Evolutionary conservation across 1,284 basidiomycete species (phyloP).

Genomic region (Lignosus rhinocerotis): DNA sequence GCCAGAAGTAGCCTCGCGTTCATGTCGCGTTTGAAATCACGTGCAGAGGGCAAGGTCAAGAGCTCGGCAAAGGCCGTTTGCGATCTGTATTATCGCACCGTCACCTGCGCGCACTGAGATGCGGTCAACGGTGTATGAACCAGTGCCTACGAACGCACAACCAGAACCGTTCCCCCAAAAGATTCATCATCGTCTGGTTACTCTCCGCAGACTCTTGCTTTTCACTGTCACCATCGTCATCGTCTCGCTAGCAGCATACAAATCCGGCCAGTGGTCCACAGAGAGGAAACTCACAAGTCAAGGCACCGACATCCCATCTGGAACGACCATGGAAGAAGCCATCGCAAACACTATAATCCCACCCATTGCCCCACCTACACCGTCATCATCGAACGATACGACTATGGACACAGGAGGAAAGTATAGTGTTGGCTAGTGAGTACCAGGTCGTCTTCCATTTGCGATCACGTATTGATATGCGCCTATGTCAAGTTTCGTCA

Average conservation of each 20-base stretch:
- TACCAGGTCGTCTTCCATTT: slow-evolving; percentile 23
- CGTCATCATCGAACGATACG: slow-evolving; percentile 25
- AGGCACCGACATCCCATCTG: slow-evolving; percentile 20
- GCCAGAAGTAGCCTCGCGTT: background rate
- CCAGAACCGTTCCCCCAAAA: slow-evolving; percentile 12
- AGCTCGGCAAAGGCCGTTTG: slow-evolving; percentile 14
- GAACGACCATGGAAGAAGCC: slow-evolving; percentile 20
- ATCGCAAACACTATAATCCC: background rate
- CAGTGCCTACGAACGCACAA: slow-evolving; percentile 28
- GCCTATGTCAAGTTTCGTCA: slow-evolving; percentile 58
- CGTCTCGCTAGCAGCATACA: slow-evolving; percentile 44
- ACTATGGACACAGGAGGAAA: slow-evolving; percentile 47
- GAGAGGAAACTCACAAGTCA: slow-evolving; percentile 14
- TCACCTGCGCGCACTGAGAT: slow-evolving; percentile 9
- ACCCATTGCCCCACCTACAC: slow-evolving; percentile 6
- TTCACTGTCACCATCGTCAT: slow-evolving; percentile 38
- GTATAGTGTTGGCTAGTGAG: slow-evolving; percentile 80
- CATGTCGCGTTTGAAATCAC: slow-evolving; percentile 7
- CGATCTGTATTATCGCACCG: slow-evolving; percentile 3
- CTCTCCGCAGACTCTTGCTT: slow-evolving; percentile 26
- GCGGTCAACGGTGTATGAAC: slow-evolving; percentile 30
- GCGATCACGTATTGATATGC: background rate
- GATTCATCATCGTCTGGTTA: slow-evolving; percentile 14
- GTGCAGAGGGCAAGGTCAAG: slow-evolving; percentile 14
- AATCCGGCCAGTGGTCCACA: slow-evolving; percentile 46